Evolutionary conservation across 2,329 filamentous ascomycete genomes (phyloP).

Genomic region (Tolypocladium tundrense): DNA sequence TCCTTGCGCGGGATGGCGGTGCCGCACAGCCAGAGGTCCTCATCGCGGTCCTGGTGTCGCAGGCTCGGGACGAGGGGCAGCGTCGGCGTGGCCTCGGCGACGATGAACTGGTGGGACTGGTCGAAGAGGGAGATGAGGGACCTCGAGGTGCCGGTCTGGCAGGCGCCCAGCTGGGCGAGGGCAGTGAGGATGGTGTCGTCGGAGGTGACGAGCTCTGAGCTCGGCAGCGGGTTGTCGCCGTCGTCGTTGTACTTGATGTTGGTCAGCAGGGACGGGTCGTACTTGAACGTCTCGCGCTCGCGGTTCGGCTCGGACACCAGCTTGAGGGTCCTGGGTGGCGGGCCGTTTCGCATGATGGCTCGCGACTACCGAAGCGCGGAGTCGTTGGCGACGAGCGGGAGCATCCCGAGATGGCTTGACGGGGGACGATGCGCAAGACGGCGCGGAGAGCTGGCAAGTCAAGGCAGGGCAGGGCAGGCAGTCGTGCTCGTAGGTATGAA

Average conservation of each 20-base stretch:
- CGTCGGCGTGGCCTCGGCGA: constrained; percentile 38
- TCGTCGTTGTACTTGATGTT: constrained; percentile 15
- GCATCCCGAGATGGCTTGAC: background rate
- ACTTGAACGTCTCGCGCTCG: constrained; percentile 22
- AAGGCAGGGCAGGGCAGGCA: too few species aligned
- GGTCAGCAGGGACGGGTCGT: constrained; percentile 3
- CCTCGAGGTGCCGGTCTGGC: constrained; percentile 30
- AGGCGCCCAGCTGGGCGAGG: constrained; percentile 37
- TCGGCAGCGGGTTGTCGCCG: constrained; percentile 10
- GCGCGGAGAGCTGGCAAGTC: too few species aligned
- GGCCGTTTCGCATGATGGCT: background rate
- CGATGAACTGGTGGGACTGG: constrained; percentile 32
- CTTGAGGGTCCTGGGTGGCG: background rate
- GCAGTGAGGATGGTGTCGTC: constrained; percentile 33
- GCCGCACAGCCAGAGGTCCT: constrained; percentile 18
- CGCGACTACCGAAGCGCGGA: background rate
- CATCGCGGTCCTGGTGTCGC: constrained; percentile 1
- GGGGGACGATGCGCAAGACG: too few species aligned
- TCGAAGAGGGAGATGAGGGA: constrained; percentile 42
- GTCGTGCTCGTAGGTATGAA: too few species aligned
- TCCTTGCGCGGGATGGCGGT: constrained; percentile 18
- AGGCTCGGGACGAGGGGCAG: constrained; percentile 21
- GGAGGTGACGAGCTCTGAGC: constrained; percentile 15
- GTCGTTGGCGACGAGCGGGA: background rate
- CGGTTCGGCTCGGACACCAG: constrained; percentile 12